A percentile compares a stretch with the other conserved stretches of the same genome.
Evolutionary conservation across 148 eudicot species (phyloP).

Genomic region (Rhododendron griersonianum): DNA sequence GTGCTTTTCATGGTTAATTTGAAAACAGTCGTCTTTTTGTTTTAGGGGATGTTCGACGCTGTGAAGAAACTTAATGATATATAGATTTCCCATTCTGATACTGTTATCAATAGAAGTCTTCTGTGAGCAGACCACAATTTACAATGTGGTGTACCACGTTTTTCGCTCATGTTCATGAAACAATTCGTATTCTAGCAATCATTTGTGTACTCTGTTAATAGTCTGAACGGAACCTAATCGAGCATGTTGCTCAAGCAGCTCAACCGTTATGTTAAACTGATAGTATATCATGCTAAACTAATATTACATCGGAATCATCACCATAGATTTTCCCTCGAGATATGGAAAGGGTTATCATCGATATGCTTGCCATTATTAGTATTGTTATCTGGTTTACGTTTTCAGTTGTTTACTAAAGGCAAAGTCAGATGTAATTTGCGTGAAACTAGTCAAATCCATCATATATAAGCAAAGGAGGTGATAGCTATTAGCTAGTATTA

Average conservation of each 20-base stretch:
- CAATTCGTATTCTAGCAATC: background rate
- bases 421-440: background rate
- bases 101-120: background rate
- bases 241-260: background rate
- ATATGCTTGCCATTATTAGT: background rate
- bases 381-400: background rate
- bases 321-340: background rate
- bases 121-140: background rate
- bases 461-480: background rate
- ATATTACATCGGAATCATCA: background rate
- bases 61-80: background rate
- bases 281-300: too few species aligned
- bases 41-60: background rate
- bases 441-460: background rate
- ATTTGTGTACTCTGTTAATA: background rate
- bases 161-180: background rate
- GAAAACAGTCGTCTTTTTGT: background rate
- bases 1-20: background rate
- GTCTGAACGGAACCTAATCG: background rate
- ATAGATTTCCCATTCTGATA: background rate
- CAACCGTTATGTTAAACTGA: background rate
- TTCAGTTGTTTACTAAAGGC: background rate
- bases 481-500: background rate
- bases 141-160: background rate
- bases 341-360: background rate